These are phyloP conservation scores for Fraxinus greggii DNA, from an alignment of 305 asterid species.

Conservation along the genomic window DNA sequence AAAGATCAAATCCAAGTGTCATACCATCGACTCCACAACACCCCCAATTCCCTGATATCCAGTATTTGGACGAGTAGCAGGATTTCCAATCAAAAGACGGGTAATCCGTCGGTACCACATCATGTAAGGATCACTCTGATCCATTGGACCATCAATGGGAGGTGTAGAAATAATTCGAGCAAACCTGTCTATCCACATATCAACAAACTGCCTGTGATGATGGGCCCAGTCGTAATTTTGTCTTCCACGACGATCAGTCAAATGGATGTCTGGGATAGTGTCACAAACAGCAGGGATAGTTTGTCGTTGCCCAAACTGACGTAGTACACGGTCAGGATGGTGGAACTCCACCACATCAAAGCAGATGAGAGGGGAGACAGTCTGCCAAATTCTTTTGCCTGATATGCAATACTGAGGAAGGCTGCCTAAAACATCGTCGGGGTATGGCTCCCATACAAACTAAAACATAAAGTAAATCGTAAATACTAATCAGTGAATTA, in stretches of 20 bases:
- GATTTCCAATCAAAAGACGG: conserved; percentile 72
- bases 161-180: conserved; percentile 45
- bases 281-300: conserved; percentile 60
- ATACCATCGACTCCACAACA: conserved; percentile 63
- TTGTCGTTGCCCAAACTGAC: conserved; percentile 71
- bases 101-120: conserved; percentile 69
- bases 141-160: conserved; percentile 38
- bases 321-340: conserved; percentile 69
- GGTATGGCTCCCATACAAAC: conserved; percentile 82
- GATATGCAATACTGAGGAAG: conserved; percentile 68
- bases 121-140: conserved; percentile 62
- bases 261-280: conserved; percentile 68
- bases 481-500: conserved; percentile 13
- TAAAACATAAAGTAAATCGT: conserved; percentile 34
- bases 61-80: conserved; percentile 57
- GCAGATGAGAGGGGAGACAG: conserved; percentile 77
- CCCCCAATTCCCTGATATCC: conserved; percentile 67
- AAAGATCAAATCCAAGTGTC: conserved; percentile 1
- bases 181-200: conserved; percentile 65
- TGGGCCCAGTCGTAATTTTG: conserved; percentile 69
- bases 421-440: conserved; percentile 44
- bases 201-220: conserved; percentile 61
- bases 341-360: conserved; percentile 76
- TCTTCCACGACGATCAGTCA: conserved; percentile 73
- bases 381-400: conserved; percentile 70